Evolutionary conservation across 2,329 filamentous ascomycete genomes (phyloP).

Genomic region (Fusarium falciforme): DNA sequence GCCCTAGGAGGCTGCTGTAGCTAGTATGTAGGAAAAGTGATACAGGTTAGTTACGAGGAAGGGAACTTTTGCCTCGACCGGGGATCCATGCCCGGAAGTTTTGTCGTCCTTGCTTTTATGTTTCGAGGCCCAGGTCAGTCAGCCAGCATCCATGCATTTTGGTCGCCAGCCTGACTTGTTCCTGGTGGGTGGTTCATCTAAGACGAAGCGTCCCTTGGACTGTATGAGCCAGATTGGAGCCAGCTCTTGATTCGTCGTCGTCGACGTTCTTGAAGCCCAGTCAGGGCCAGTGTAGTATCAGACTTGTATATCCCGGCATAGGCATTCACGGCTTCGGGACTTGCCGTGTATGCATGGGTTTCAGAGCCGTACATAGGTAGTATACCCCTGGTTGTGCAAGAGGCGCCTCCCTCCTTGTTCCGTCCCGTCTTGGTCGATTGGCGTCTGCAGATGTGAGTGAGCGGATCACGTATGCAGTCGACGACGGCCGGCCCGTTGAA

Average conservation of each 20-base stretch:
- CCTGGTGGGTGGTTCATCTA: not conserved
- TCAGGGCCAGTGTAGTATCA: not conserved
- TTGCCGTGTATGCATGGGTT: constrained; percentile 27
- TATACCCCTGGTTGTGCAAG: not conserved
- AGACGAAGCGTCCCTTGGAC: not conserved
- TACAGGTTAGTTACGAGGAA: not conserved
- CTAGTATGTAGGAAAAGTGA: not conserved
- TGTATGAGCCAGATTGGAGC: not conserved
- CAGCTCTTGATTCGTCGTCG: not conserved
- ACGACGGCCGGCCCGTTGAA: not conserved
- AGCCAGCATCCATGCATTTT: not conserved
- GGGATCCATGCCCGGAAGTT: constrained; percentile 2
- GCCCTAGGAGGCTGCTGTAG: constrained; percentile 16
- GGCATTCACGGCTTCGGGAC: constrained; percentile 20
- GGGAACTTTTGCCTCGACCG: constrained; percentile 1
- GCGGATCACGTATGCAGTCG: constrained; percentile 35
- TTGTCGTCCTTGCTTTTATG: not conserved
- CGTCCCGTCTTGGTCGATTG: constrained; percentile 25
- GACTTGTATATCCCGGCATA: constrained; percentile 12
- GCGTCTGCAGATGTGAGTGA: constrained; percentile 28
- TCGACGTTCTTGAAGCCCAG: constrained; percentile 1
- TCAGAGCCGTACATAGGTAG: constrained; percentile 4
- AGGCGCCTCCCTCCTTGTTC: not conserved
- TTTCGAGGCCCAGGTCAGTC: not conserved
- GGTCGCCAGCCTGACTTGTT: not conserved